Conservation (phyloP, 164 flowering plant genomes). For the Malania oleifera region DNA sequence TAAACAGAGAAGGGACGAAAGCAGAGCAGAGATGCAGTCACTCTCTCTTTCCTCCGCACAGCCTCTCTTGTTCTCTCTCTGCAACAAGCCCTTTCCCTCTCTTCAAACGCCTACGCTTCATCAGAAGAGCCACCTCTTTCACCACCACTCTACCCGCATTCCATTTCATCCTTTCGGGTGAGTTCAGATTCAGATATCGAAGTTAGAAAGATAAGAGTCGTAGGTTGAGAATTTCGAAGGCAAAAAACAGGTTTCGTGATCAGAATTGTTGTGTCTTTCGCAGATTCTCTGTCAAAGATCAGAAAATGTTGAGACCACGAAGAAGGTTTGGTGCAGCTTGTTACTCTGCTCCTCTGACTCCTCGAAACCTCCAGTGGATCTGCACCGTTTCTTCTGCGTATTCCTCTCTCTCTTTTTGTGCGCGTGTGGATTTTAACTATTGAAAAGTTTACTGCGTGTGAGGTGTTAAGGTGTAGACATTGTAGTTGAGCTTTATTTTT, state of each 20-base stretch:
- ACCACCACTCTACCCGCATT: background rate
- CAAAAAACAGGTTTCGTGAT: background rate
- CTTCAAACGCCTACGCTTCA: background rate
- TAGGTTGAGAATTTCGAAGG: background rate
- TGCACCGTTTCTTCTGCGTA: slow-evolving; percentile 48
- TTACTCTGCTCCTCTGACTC: slow-evolving; percentile 30
- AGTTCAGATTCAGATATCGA: no score
- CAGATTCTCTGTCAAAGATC: slow-evolving; percentile 18
- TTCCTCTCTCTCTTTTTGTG: background rate
- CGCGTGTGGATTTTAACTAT: no score
- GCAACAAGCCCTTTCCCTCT: background rate
- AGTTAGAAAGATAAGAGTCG: background rate
- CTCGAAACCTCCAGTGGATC: slow-evolving; percentile 47
- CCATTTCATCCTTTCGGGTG: background rate
- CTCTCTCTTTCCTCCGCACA: background rate
- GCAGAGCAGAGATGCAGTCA: background rate
- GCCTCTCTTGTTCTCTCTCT: background rate
- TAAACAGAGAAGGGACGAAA: background rate
- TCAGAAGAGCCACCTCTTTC: background rate
- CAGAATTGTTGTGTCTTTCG: background rate
- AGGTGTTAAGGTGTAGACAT: no score
- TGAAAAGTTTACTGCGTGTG: no score
- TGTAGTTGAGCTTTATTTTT: no score
- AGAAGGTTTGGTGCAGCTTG: slow-evolving; percentile 43
- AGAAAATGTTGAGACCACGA: slow-evolving; percentile 19